Evolutionary conservation across 2,329 filamentous ascomycete genomes (phyloP), one percentile per base, ranked within the genome.

Genomic region (Gaeumannomyces sp.): DNA sequence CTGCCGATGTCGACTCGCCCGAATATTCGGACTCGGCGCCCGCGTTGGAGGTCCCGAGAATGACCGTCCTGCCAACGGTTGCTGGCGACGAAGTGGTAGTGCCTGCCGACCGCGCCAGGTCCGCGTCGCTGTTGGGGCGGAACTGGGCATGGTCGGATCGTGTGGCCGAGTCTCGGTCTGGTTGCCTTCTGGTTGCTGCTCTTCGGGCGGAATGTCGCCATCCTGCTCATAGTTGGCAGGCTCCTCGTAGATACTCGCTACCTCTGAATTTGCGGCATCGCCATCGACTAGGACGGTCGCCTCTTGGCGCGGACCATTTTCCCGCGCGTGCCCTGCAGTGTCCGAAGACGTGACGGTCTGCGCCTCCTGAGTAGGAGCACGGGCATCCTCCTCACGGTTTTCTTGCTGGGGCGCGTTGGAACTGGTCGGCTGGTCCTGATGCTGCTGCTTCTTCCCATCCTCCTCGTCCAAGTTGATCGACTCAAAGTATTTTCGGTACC

Each of bases 71-170:
- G 33, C 33, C 13, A 6, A 33, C 28, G 16, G 28, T 13, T 16
- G 28, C 28, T 16, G 45, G 19, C 29, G 29, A 29, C 29, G 29
- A 6, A 3, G 29, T 6, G 35, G 14, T 11, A 38, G 35, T 16
- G 7, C 19, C 45, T n/a, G 45, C 45, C 45, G 22, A 22, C 22
- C 22, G 45, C 10, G 60, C 5, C 8, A 63, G 25, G 10, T 67
- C 67, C 22, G 64, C 69, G 0, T 70, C 67, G 38, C 75, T 79
- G 68, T 89, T 84, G n/a, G 87, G 88, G 7, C 85, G 81, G 71
- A 89, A 89, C 69, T 91, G 88, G 88, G 88, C 73, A 90, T 79
- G 0, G 88, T 90, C 10, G 85, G 85, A 69, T 91, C 89, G n/a
- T 28, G 38, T n/a, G 28, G 28, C 27, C 10, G 7, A 6, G 28